These are phyloP conservation scores for Delitschia confertaspora DNA, from an alignment of 495 filamentous ascomycete species.

Conservation along the genomic window DNA sequence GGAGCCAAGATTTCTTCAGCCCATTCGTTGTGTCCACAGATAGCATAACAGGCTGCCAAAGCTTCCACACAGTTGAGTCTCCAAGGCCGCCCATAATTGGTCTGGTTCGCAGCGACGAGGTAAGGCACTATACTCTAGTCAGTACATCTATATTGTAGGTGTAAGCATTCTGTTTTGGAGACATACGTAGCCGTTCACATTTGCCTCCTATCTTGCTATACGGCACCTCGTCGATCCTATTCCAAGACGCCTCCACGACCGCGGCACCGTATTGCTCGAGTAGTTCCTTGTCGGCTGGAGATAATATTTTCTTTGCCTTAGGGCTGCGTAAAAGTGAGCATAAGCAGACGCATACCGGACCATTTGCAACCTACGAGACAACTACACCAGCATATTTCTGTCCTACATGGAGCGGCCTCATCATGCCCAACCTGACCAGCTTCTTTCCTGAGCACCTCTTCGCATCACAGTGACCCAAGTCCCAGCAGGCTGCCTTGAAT, in stretches of 20 bases:
- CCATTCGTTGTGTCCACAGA: conserved; percentile 88
- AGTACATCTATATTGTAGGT: background rate
- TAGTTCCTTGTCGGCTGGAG: conserved; percentile 67
- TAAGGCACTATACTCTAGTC: conserved; percentile 57
- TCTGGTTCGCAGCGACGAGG: conserved; percentile 89
- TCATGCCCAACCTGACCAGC: conserved; percentile 80
- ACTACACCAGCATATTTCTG: conserved; percentile 86
- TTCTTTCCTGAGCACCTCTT: conserved; percentile 94
- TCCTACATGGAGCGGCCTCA: conserved; percentile 86
- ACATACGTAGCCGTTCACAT: conserved; percentile 68
- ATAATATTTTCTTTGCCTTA: conserved; percentile 78
- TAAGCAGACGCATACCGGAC: conserved; percentile 13
- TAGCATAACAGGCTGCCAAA: conserved; percentile 81
- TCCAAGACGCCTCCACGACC: conserved; percentile 97
- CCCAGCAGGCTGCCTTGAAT: conserved; percentile 95
- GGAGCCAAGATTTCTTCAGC: conserved; percentile 69
- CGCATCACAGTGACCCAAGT: conserved; percentile 92
- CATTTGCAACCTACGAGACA: conserved; percentile 51
- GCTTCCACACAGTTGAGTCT: conserved; percentile 93
- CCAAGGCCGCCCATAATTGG: conserved; percentile 96
- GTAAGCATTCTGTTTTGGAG: background rate
- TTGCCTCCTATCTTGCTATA: conserved; percentile 89
- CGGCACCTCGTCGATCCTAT: conserved; percentile 79
- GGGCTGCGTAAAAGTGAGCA: conserved; percentile 44
- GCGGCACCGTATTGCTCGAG: conserved; percentile 86